Evolutionary conservation across 2,329 filamentous ascomycete species (phyloP).

Genomic region (Aspergillus tanneri): DNA sequence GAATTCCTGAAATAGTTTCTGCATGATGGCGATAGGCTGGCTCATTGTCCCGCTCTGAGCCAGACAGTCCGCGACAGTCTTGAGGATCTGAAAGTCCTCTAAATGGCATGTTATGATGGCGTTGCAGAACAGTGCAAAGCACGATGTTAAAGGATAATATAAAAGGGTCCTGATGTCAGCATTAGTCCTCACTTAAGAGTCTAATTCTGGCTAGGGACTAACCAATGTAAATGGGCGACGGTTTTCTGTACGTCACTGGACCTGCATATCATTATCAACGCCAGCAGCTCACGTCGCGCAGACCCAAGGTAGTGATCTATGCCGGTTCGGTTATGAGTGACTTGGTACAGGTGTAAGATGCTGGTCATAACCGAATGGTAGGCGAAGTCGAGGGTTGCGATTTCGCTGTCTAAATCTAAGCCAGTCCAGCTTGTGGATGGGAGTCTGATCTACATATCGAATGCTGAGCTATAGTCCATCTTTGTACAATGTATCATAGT

Average conservation of each 20-base stretch:
- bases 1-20: conserved; percentile 19
- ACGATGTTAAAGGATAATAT: conserved; percentile 24
- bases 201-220: no score
- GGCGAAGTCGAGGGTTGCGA: conserved; percentile 21
- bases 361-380: conserved; percentile 23
- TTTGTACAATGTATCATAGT: no score
- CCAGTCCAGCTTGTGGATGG: conserved; percentile 20
- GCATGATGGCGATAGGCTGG: conserved; percentile 15
- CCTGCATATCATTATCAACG: conserved; percentile 19
- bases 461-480: neutral
- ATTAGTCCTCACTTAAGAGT: no score
- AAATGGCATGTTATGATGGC: conserved; percentile 18
- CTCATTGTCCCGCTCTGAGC: conserved; percentile 16
- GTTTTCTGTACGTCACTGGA: conserved; percentile 17
- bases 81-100: conserved; percentile 22
- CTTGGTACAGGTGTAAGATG: conserved; percentile 20
- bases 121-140: conserved; percentile 26
- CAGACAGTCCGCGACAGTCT: conserved; percentile 16
- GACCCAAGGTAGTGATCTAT: conserved; percentile 17
- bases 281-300: conserved; percentile 22
- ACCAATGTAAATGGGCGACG: conserved; percentile 22
- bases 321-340: neutral
- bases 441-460: conserved; percentile 13
- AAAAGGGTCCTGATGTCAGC: conserved; percentile 22
- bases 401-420: conserved; percentile 18